Evolutionary conservation across 2,329 filamentous ascomycete genomes (phyloP).

Genomic region (Scopulariopsis brevicaulis): DNA sequence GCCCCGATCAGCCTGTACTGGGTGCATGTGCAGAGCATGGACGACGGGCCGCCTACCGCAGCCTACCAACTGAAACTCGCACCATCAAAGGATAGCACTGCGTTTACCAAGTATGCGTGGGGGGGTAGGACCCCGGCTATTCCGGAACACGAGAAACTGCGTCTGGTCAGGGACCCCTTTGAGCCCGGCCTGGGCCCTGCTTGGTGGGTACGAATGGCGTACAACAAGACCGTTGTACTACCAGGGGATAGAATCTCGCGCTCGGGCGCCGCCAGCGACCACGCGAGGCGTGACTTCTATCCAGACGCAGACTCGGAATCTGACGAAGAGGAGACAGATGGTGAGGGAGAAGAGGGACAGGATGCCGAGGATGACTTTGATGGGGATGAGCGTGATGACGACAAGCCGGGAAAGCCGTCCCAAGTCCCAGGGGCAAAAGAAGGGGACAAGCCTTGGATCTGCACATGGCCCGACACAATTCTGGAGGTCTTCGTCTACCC

Average conservation of each 20-base stretch:
- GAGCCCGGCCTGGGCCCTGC: conserved; percentile 38
- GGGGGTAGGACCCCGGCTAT: conserved; percentile 42
- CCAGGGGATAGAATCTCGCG: conserved; percentile 25
- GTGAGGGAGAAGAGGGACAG: background rate
- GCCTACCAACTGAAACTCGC: conserved; percentile 30
- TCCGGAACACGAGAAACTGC: conserved; percentile 22
- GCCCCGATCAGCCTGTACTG: conserved; percentile 33
- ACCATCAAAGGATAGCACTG: conserved; percentile 23
- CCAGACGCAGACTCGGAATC: background rate
- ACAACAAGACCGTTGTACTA: conserved; percentile 46
- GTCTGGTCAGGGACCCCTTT: conserved; percentile 38
- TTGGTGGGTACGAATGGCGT: conserved; percentile 38
- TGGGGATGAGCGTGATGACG: conserved; percentile 8
- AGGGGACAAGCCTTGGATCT: conserved; percentile 47
- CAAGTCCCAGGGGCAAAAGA: conserved; percentile 16
- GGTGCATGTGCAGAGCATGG: conserved; percentile 24
- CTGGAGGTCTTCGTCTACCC: conserved; percentile 48
- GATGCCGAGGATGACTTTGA: conserved; percentile 17
- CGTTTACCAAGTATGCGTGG: conserved; percentile 27
- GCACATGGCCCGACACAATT: conserved; percentile 42
- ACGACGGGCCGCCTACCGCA: conserved; percentile 13
- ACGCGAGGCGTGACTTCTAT: background rate
- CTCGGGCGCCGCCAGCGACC: conserved; percentile 4
- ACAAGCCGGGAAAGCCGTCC: conserved; percentile 15
- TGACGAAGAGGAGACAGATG: no score